These are phyloP conservation scores for Rhizophora apiculata DNA, from an alignment of 345 rosid species.

Conservation along the genomic window DNA sequence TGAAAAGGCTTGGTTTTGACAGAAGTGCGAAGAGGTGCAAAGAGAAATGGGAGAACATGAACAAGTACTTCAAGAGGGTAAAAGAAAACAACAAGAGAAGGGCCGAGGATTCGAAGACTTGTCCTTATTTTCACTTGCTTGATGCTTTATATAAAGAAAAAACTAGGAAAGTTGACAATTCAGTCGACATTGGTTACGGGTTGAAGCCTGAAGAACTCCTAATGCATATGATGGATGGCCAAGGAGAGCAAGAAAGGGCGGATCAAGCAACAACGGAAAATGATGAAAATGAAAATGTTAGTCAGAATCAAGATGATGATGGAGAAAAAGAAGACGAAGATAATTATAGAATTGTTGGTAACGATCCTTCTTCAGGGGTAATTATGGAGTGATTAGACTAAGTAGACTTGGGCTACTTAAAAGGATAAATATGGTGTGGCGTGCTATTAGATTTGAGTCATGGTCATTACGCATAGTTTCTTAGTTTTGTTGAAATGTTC, in stretches of 20 bases:
- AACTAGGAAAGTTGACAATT: slow-evolving; percentile 29
- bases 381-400: slow-evolving; percentile 29
- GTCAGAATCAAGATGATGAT: slow-evolving; percentile 31
- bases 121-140: slow-evolving; percentile 39
- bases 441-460: slow-evolving; percentile 17
- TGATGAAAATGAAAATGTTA: slow-evolving; percentile 27
- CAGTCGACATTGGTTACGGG: slow-evolving; percentile 25
- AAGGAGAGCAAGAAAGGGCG: slow-evolving; percentile 29
- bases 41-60: slow-evolving; percentile 41
- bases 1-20: slow-evolving; percentile 29
- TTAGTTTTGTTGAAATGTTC: slow-evolving; percentile 10
- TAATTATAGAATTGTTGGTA: slow-evolving; percentile 26
- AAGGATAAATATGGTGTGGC: slow-evolving; percentile 9
- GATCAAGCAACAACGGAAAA: slow-evolving; percentile 35
- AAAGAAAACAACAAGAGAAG: slow-evolving; percentile 35
- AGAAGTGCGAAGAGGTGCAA: slow-evolving; percentile 34
- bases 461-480: slow-evolving; percentile 10
- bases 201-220: slow-evolving; percentile 50
- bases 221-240: slow-evolving; percentile 47
- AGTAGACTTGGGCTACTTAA: neutral
- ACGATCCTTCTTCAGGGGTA: slow-evolving; percentile 32
- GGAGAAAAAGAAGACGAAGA: slow-evolving; percentile 27
- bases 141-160: slow-evolving; percentile 63
- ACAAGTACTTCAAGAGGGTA: slow-evolving; percentile 39
- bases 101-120: slow-evolving; percentile 28